Evolutionary conservation across 495 filamentous ascomycete genomes (phyloP), one percentile per base, ranked within the genome.

Genomic region (Penicillium maclennaniae): DNA sequence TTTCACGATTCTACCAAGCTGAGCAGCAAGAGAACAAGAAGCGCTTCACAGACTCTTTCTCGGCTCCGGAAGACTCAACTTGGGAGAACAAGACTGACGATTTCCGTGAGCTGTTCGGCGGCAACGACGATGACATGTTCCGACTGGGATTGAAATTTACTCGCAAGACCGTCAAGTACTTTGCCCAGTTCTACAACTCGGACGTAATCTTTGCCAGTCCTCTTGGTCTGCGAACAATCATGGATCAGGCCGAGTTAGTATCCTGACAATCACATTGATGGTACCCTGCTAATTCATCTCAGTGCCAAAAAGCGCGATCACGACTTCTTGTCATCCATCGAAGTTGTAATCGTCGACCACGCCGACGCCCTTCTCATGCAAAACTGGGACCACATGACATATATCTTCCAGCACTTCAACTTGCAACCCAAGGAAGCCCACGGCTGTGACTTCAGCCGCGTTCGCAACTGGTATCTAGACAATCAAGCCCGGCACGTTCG

Each of bases 91-190:
- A 91, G 67, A 87, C 92, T 1, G 85, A 83, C 4, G 93, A 96
- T 67, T 97, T 96, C 71, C 79, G 79, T 12, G 93, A 95, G 45
- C 79, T 98, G 3, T 98, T 98, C 58, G 83, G 79, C 43, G 93
- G 93, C 39, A 97, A 95, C 69, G 89, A 96, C 63, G 92, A 97
- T 58, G 93, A 97, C 71, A 89, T 92, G 80, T 98, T 97, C 78
- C 82, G 91, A 17, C 69, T 97, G 1, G 93, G 92, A 25, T 59
- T 98, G 51, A 97, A 97, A 66, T 95, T 98, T 66, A 97, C 93
- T 0, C 82, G 93, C 40, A 96, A 95, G 70, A 93, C 92, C 0
- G 76, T 97, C 61, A 97, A 96, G 66, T 93, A 88, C 65, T 98
- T 95, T 66, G 80, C 92, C 6, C 87, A 92, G 64, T 98, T 98